Evolutionary conservation across 768 basidiomycete species (phyloP), one percentile per base, ranked within the genome.

Genomic region (Leccinum broughii): DNA sequence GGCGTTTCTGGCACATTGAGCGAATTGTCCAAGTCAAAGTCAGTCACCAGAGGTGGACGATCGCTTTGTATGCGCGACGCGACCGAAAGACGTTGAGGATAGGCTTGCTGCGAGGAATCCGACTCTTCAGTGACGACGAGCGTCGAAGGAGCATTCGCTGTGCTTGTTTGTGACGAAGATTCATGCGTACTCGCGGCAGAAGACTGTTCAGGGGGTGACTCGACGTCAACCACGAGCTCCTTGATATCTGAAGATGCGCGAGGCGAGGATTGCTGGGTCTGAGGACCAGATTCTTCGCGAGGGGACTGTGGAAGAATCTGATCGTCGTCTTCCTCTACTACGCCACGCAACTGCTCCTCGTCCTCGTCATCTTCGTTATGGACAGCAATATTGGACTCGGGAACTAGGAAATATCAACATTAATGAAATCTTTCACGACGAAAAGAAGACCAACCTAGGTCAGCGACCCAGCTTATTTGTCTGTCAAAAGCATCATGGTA

Each of bases 381-480:
- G 44, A 89, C 78, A 39, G 85, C 86, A 70, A 88, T 88, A 28
- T 82, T 86, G 56, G 83, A 81, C 68, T 87, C 85, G 49, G 83
- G 83, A 24, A 85, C 86, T 85, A 62, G 32, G 30, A 28, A 32
- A 34, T 13, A 52, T 71, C 15, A 66, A 55, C 10, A 28, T 34
- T 10, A 13, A 34, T 15, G 9, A 58, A n/a, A 30, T 10, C 22
- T 50, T 62, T 66, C 51, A 56, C 35, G 37, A 48, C 53, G 61
- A n/a, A 44, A 35, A 32, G 35, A 50, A 61, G 55, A 68, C 84
- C 65, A 66, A 90, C 90, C 85, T 70, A 82, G 87, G 51, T 86
- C 84, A 46, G 88, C 89, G 39, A 90, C 78, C 90, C 90, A 93
- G 67, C 90, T 93, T 50, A 86, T 84, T 65, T 86, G 82, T 63